phyloP scores from a whole-genome alignment of 805 yeast species.

The Zygosaccharomyces lentus region DNA sequence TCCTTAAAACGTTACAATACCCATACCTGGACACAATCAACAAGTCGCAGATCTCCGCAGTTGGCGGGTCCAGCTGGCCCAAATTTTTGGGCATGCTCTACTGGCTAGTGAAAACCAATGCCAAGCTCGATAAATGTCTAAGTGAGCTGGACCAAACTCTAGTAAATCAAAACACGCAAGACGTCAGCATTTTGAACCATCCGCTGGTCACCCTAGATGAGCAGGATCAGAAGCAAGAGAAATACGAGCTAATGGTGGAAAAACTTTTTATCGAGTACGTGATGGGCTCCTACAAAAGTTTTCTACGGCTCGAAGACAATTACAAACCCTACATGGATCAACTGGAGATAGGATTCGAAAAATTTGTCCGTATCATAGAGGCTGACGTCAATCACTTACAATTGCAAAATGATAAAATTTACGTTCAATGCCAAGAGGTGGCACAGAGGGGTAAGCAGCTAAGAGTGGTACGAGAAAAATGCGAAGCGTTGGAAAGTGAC shows the following conservation, averaged over 20 bases:
- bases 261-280: slow-evolving; percentile 56
- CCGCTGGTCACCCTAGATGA: slow-evolving; percentile 28
- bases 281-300: slow-evolving; percentile 61
- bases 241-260: slow-evolving; percentile 38
- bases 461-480: slow-evolving; percentile 51
- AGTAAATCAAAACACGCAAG: slow-evolving; percentile 30
- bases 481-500: slow-evolving; percentile 65
- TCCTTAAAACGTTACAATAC: slow-evolving; percentile 62
- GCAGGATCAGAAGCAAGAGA: slow-evolving; percentile 32
- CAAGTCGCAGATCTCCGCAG: slow-evolving; percentile 83
- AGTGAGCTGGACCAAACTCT: slow-evolving; percentile 23
- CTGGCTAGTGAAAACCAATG: slow-evolving; percentile 67
- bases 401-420: slow-evolving; percentile 40
- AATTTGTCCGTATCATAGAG: slow-evolving; percentile 46
- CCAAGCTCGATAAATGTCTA: slow-evolving; percentile 37
- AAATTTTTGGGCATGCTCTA: slow-evolving; percentile 73
- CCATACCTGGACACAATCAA: slow-evolving; percentile 79
- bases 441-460: slow-evolving; percentile 45
- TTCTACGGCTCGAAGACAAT: slow-evolving; percentile 61
- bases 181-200: slow-evolving; percentile 26
- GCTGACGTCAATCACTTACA: slow-evolving; percentile 42
- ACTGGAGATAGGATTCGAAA: slow-evolving; percentile 52
- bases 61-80: slow-evolving; percentile 88
- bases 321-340: slow-evolving; percentile 50
- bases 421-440: slow-evolving; percentile 38